Evolutionary conservation across 2,329 filamentous ascomycete species (phyloP).

Genomic region (Didymella keratinophila): DNA sequence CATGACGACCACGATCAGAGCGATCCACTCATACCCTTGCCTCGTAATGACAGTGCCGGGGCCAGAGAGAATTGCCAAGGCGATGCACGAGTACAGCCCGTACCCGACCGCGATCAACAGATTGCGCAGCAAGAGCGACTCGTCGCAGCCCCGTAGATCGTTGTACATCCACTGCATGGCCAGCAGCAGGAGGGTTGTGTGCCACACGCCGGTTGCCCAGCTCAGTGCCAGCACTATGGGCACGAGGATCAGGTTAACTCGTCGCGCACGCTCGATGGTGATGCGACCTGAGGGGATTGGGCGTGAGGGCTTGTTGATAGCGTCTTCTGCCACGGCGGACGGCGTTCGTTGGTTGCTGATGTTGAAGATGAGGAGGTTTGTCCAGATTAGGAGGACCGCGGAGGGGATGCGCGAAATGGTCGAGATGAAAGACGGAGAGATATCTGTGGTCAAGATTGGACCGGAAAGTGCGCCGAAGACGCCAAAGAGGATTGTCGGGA

Average conservation of each 20-base stretch:
- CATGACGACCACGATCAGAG: constrained; percentile 23
- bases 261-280: constrained; percentile 11
- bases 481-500: constrained; percentile 28
- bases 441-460: constrained; percentile 2
- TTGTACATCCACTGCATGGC: constrained; percentile 54
- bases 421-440: background rate
- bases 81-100: constrained; percentile 20
- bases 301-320: constrained; percentile 53
- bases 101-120: constrained; percentile 29
- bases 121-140: constrained; percentile 31
- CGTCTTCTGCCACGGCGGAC: constrained; percentile 49
- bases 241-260: constrained; percentile 12
- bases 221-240: constrained; percentile 22
- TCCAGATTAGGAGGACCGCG: constrained; percentile 39
- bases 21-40: constrained; percentile 17
- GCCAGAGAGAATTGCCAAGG: constrained; percentile 17
- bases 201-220: constrained; percentile 30
- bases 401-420: constrained; percentile 14
- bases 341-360: constrained; percentile 51
- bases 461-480: constrained; percentile 25
- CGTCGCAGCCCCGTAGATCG: constrained; percentile 41
- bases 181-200: constrained; percentile 43
- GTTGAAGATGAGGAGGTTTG: constrained; percentile 52
- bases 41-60: background rate
- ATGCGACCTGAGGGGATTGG: constrained; percentile 41